Evolutionary conservation across 2,329 filamentous ascomycete species (phyloP).

Genomic region (Aspergillus vadensis): DNA sequence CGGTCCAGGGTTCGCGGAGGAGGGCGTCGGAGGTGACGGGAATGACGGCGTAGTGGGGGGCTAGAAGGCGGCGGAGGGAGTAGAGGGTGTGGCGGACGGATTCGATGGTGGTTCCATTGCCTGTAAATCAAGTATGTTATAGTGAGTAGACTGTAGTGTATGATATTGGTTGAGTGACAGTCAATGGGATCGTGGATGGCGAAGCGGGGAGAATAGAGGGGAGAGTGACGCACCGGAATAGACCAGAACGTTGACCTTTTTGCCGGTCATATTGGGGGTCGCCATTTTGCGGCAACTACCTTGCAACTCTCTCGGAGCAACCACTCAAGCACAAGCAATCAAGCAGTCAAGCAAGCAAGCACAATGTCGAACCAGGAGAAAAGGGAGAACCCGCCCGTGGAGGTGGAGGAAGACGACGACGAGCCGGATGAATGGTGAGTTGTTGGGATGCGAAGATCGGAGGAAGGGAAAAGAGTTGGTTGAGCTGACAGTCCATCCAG

Average conservation of each 20-base stretch:
- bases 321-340: not conserved
- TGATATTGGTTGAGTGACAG: not conserved
- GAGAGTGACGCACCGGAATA: constrained; percentile 69
- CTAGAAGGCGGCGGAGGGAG: constrained; percentile 80
- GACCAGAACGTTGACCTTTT: constrained; percentile 83
- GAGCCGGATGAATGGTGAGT: constrained; percentile 91
- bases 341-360: not conserved
- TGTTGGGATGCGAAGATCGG: constrained; percentile 1
- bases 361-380: constrained; percentile 58
- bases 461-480: not conserved
- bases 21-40: constrained; percentile 76
- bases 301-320: not conserved
- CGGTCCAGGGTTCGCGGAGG: constrained; percentile 87
- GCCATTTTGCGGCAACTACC: constrained; percentile 19
- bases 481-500: constrained; percentile 52
- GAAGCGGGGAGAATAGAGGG: constrained; percentile 23
- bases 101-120: constrained; percentile 80
- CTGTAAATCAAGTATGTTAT: constrained; percentile 46
- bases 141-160: too few relatives aligned
- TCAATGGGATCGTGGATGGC: too few relatives aligned
- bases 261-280: constrained; percentile 57
- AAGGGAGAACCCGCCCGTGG: constrained; percentile 47
- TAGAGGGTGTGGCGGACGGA: constrained; percentile 89
- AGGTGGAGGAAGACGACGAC: constrained; percentile 66
- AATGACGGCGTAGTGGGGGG: constrained; percentile 89